Base-by-base conservation (phyloP, 208 protist genomes). In the Trypanosoma conorhini region DNA sequence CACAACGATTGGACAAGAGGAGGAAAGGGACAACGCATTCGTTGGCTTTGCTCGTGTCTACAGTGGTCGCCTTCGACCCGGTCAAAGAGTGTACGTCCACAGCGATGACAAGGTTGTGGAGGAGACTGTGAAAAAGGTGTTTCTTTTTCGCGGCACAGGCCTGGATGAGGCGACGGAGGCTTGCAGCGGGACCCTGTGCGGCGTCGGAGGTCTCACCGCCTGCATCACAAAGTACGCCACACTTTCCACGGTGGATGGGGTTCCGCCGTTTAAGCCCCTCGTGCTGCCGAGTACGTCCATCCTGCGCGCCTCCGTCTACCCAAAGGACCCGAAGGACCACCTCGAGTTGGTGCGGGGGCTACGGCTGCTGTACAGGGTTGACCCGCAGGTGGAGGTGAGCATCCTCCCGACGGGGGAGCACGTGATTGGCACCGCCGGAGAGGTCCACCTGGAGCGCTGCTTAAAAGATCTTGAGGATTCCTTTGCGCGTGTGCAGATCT, bases 31-130 rank as follows among this genome's bases (percentile, higher is more conserved):
- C 15, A 81, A 92, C 80, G 85, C 83, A 54, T 98, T 99, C 76
- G 91, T 99, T 67, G 98, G 92, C 22, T 99, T 99, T 68, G 90
- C 94, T 24, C 84, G 98, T 33, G 93, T 99, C 22, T 99, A 99
- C 75, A 92, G 86, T 76, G 98, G 98, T 9, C 94, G 93, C 3
- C 79, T 99, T 51, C 83, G 80, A n/a, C 81, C 87, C 21, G 97
- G 98, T 9, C 68, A 94, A 42, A 86, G 54, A 26, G 77, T 99
- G 26, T 89, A 93, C 54, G 87, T 99, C 35, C 81, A 91, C 85
- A 89, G 90, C 83, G 81, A 82, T 72, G 62, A 80, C 56, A 57
- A 77, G 28, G 71, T 87, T 24, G 64, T 80, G 40, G 80, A 90
- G 67, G 77, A 80, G 12, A 74, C 56, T 56, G 80, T 98, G 48